phyloP scores from a whole-genome alignment of 225 moss, liverwort and hornwort genomes.

The Ulota crispa region DNA sequence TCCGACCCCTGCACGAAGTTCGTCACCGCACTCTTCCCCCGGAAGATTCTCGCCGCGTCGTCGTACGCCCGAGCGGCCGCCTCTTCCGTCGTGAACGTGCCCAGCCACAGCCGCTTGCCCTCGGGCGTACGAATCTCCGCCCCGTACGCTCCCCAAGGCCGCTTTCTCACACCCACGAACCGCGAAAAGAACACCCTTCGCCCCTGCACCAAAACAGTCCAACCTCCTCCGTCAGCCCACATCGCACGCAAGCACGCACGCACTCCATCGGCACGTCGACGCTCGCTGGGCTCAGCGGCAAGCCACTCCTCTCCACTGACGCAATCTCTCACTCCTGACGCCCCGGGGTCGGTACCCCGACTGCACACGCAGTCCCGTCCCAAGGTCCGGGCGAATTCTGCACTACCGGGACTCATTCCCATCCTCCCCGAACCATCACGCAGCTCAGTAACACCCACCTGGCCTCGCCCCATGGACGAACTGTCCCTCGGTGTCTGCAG shows the following conservation, averaged over 20 bases:
- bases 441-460: slow-evolving; percentile 28
- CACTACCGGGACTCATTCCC: background rate
- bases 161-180: slow-evolving; percentile 94
- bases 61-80: slow-evolving; percentile 96
- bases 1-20: slow-evolving; percentile 74
- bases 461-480: slow-evolving; percentile 54
- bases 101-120: slow-evolving; percentile 90
- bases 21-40: slow-evolving; percentile 94
- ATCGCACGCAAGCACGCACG: background rate
- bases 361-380: background rate
- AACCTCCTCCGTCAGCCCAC: slow-evolving; percentile 2
- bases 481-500: slow-evolving; percentile 53
- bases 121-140: slow-evolving; percentile 98
- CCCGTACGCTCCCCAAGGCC: slow-evolving; percentile 99
- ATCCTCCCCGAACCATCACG: background rate
- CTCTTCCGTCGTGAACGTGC: slow-evolving; percentile 97
- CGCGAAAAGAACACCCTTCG: slow-evolving; percentile 86
- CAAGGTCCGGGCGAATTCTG: background rate
- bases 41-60: slow-evolving; percentile 85
- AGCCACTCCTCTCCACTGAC: background rate
- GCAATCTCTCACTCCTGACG: background rate
- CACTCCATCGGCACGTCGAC: background rate
- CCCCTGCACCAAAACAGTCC: slow-evolving; percentile 47
- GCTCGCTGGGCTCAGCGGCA: background rate
- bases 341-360: background rate